phyloP scores from a whole-genome alignment of 1,284 basidiomycete species.

The Omphalotus olearius region DNA sequence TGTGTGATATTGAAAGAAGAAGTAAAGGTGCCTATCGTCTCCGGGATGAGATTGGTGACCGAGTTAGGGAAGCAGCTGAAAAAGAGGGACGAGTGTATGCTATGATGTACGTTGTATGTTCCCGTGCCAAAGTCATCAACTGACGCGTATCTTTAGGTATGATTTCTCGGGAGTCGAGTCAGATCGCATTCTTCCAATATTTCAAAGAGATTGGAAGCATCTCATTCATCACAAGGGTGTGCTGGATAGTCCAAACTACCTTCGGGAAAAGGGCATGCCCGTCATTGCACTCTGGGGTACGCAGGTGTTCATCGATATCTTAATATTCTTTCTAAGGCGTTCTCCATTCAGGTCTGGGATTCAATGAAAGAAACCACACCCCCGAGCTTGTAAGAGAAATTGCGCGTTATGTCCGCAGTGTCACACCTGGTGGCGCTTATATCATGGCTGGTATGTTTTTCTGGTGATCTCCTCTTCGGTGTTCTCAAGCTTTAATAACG shows the following conservation, averaged over 20 bases:
- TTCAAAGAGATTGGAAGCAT: conserved; percentile 68
- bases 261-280: conserved; percentile 59
- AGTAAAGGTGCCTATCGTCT: conserved; percentile 51
- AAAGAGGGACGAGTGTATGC: conserved; percentile 71
- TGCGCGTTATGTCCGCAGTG: conserved; percentile 46
- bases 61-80: conserved; percentile 70
- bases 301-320: conserved; percentile 14
- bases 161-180: conserved; percentile 66
- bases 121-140: conserved; percentile 1
- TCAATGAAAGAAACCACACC: conserved; percentile 57
- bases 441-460: conserved; percentile 46
- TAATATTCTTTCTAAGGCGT: not conserved
- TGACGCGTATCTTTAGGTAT: conserved; percentile 47
- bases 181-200: conserved; percentile 51
- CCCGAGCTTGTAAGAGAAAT: conserved; percentile 55
- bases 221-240: conserved; percentile 56
- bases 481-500: too few species aligned
- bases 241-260: conserved; percentile 66
- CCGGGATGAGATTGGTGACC: conserved; percentile 68
- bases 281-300: conserved; percentile 70
- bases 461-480: not conserved
- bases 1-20: conserved; percentile 54
- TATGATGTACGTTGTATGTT: conserved; percentile 56
- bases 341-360: conserved; percentile 52
- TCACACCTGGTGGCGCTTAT: conserved; percentile 69